Percentiles rank a stretch among this genome's conserved stretches.
Conservation (phyloP, 1,139 yeast genomes). For the Tardiomyces blankii region DNA sequence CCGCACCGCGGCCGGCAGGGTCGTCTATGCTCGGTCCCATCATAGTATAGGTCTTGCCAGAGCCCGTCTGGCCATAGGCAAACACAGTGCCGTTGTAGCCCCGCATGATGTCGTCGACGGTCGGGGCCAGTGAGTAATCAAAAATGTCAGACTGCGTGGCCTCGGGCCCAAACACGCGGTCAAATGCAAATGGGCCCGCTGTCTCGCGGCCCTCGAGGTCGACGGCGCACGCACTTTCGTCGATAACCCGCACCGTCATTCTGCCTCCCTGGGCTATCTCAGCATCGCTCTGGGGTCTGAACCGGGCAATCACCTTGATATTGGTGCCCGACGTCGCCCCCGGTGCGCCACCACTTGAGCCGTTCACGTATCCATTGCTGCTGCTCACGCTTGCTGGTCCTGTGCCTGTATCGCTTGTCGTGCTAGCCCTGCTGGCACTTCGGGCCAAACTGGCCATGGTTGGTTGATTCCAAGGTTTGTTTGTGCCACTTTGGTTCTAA, state of each 20-base stretch:
- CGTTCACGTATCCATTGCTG: neutral
- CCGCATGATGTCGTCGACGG: conserved; percentile 55
- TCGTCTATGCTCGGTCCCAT: conserved; percentile 47
- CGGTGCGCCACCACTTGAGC: too few relatives aligned
- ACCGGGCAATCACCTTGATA: conserved; percentile 56
- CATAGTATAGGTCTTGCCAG: conserved; percentile 87
- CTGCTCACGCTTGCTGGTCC: conserved; percentile 2
- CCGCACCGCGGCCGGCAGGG: conserved; percentile 41
- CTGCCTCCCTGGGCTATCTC: conserved; percentile 1
- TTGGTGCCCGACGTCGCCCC: conserved; percentile 17
- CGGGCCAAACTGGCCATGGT: neutral
- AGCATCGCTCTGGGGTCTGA: conserved; percentile 35
- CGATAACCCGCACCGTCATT: neutral
- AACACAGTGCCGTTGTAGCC: conserved; percentile 86
- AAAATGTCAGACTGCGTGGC: conserved; percentile 52
- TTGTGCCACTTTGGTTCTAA: too few relatives aligned
- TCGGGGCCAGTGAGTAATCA: conserved; percentile 44
- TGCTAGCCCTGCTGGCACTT: conserved; percentile 7
- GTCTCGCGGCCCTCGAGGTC: neutral
- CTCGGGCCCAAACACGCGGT: conserved; percentile 45
- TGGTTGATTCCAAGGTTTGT: too few relatives aligned
- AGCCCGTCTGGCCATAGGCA: conserved; percentile 94
- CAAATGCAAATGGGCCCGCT: conserved; percentile 45
- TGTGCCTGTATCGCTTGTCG: conserved; percentile 2
- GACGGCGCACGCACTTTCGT: neutral